Evolutionary conservation across 139 green algal species (phyloP).

Genomic region (Eudorina sp.): DNA sequence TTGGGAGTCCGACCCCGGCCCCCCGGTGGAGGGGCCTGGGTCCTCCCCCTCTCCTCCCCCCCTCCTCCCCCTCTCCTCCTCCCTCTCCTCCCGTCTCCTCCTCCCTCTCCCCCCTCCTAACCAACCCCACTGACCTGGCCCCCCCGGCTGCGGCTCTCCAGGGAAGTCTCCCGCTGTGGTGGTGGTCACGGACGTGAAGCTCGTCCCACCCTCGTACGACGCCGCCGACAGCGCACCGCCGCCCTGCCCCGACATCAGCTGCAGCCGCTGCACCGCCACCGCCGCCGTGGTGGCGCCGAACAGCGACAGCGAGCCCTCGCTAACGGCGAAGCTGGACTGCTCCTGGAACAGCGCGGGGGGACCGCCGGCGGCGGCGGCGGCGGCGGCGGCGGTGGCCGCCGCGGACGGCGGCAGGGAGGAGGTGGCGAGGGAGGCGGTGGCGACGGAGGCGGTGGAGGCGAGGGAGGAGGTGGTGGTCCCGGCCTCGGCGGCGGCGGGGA

Average conservation of each 20-base stretch:
- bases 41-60: too few species aligned
- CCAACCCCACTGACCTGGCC: background rate
- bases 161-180: background rate
- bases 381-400: background rate
- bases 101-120: background rate
- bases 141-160: background rate
- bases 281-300: conserved; percentile 4
- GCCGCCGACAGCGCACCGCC: background rate
- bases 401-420: background rate
- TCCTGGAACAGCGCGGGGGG: background rate
- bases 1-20: too few species aligned
- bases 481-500: background rate
- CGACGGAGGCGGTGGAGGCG: background rate
- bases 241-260: background rate
- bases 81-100: too few species aligned
- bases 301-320: conserved; percentile 20
- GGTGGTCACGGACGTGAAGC: background rate
- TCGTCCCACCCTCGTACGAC: background rate
- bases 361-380: background rate
- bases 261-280: background rate
- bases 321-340: background rate
- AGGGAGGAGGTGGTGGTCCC: too few species aligned
- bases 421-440: background rate
- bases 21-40: too few species aligned
- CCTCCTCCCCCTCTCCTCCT: too few species aligned